phyloP scores from a whole-genome alignment of 192 early-diverging fungal species.

The Backusella westeae region DNA sequence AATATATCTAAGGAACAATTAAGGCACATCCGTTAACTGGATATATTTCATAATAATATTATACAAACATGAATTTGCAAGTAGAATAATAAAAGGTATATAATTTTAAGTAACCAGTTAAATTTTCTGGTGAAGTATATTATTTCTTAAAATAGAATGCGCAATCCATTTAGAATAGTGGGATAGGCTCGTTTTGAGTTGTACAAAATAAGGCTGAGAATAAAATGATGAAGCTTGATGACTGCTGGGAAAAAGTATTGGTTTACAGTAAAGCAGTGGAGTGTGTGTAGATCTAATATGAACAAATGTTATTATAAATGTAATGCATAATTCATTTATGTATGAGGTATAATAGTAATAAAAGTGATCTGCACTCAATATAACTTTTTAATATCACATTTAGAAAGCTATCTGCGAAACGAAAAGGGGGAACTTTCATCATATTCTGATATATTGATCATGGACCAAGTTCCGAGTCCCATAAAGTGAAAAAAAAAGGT shows the following conservation, averaged over 20 bases:
- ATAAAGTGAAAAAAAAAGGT: constrained; percentile 4
- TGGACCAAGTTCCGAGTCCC: not conserved
- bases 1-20: not conserved
- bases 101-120: constrained; percentile 6
- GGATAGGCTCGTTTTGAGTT: not conserved
- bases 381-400: not conserved
- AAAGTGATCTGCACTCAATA: not conserved
- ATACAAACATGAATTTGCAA: not conserved
- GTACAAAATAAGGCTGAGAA: constrained; percentile 9
- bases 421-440: not conserved
- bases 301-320: not conserved
- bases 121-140: not conserved
- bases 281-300: not conserved
- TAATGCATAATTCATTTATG: constrained; percentile 3
- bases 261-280: not conserved
- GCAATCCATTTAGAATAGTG: not conserved
- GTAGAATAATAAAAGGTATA: not conserved
- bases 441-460: not conserved
- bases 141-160: not conserved
- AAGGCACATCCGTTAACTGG: not conserved
- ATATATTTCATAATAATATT: not conserved
- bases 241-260: constrained; percentile 13
- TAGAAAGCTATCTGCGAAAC: not conserved
- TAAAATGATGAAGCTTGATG: not conserved
- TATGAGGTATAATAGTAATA: not conserved